These are phyloP conservation scores for Aspergillus sp. DNA, from an alignment of 2,329 filamentous ascomycete genomes.

Conservation along the genomic window DNA sequence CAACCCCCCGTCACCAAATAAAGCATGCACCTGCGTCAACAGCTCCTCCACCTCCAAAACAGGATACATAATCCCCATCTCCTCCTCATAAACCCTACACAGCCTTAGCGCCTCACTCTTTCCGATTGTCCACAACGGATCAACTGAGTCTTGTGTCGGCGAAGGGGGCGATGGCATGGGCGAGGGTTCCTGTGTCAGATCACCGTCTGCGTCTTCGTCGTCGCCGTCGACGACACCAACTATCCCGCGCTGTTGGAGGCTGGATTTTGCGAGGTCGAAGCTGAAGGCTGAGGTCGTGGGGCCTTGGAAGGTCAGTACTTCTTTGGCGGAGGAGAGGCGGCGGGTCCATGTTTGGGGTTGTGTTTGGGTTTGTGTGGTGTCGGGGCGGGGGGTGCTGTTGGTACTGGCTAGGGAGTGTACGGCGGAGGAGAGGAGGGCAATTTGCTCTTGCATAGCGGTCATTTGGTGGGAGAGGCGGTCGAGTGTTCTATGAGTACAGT, in stretches of 20 bases:
- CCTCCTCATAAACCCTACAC: conserved; percentile 73
- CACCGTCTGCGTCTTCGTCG: conserved; percentile 45
- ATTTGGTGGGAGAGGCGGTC: conserved; percentile 25
- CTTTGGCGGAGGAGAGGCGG: conserved; percentile 32
- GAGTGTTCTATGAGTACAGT: conserved; percentile 12
- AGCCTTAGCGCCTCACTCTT: conserved; percentile 73
- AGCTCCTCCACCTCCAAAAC: conserved; percentile 65
- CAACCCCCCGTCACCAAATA: conserved; percentile 42
- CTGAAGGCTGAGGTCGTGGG: conserved; percentile 79
- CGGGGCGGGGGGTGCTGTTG: conserved; percentile 1
- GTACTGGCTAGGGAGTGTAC: conserved; percentile 57
- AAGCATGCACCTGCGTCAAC: conserved; percentile 58
- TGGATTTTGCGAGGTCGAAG: conserved; percentile 76
- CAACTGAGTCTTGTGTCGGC: conserved; percentile 33
- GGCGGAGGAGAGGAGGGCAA: conserved; percentile 65
- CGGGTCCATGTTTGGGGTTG: conserved; percentile 3
- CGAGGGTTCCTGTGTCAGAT: conserved; percentile 43
- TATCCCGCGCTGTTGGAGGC: conserved; percentile 81
- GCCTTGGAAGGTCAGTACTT: conserved; percentile 63
- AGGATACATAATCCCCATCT: conserved; percentile 86
- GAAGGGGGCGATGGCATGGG: conserved; percentile 24
- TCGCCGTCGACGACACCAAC: conserved; percentile 40
- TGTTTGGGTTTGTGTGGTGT: background rate
- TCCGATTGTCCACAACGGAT: conserved; percentile 70
- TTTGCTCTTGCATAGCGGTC: conserved; percentile 54